Percentiles rank a stretch among this genome's conserved stretches.
phyloP scores from a whole-genome alignment of 148 eudicot species.

The Euryodendron excelsum region DNA sequence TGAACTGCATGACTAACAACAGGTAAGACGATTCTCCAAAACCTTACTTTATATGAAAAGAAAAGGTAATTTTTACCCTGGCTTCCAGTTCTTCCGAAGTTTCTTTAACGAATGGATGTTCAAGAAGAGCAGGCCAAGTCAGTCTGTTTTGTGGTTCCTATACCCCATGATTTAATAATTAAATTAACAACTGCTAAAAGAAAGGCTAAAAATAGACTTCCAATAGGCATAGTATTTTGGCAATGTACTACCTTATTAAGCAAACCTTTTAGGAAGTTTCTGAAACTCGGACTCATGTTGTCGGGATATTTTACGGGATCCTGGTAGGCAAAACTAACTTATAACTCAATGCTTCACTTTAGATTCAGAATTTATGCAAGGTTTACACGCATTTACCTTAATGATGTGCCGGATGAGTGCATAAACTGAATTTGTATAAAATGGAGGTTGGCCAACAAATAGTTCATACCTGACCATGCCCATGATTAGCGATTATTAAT shows the following conservation, averaged over 20 bases:
- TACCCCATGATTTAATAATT: conserved; percentile 19
- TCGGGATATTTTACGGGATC: conserved; percentile 98
- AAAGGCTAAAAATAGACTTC: background rate
- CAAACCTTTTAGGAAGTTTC: conserved; percentile 85
- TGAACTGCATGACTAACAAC: background rate
- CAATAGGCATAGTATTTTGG: background rate
- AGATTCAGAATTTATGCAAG: conserved; percentile 3
- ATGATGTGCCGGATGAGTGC: conserved; percentile 89
- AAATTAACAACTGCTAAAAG: conserved; percentile 17
- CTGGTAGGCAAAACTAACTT: conserved; percentile 33
- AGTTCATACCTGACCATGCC: conserved; percentile 78
- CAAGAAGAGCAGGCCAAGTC: conserved; percentile 94
- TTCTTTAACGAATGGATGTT: conserved; percentile 87
- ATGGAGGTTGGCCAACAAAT: conserved; percentile 98
- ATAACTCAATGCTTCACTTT: background rate
- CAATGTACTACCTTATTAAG: conserved; percentile 69
- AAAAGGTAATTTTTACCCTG: conserved; percentile 27
- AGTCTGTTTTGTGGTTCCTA: conserved; percentile 89
- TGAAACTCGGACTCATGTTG: conserved; percentile 80
- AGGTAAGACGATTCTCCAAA: background rate
- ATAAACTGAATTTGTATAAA: conserved; percentile 93
- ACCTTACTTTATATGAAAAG: background rate
- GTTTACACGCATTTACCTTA: conserved; percentile 51
- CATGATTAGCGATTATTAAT: conserved; percentile 13
- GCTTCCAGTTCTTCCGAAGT: conserved; percentile 47